These are phyloP conservation scores for Aspergillus latus DNA, from an alignment of 2,329 filamentous ascomycete species.

Conservation along the genomic window DNA sequence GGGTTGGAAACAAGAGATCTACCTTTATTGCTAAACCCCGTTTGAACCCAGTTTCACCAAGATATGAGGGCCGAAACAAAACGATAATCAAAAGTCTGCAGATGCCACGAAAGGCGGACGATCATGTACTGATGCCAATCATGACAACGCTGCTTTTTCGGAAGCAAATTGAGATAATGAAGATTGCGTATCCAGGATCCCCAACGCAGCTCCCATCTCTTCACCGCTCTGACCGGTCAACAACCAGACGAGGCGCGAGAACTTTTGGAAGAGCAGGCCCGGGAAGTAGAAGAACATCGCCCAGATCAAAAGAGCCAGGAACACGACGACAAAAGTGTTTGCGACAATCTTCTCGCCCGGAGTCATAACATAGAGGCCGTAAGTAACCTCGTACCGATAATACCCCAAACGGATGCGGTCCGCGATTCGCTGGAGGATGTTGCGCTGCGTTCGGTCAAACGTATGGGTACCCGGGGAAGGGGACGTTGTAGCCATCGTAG, in stretches of 20 bases:
- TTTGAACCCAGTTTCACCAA: slow-evolving; percentile 12
- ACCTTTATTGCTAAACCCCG: slow-evolving; percentile 9
- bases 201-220: slow-evolving; percentile 29
- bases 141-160: slow-evolving; percentile 15
- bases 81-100: slow-evolving; percentile 3
- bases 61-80: slow-evolving; percentile 6
- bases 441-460: slow-evolving; percentile 22
- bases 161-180: slow-evolving; percentile 19
- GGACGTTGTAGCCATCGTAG: slow-evolving; percentile 24
- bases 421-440: slow-evolving; percentile 29
- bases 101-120: background rate
- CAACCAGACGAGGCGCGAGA: slow-evolving; percentile 37
- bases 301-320: slow-evolving; percentile 38
- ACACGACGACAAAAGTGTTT: slow-evolving; percentile 41
- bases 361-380: slow-evolving; percentile 46
- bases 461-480: slow-evolving; percentile 15
- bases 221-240: slow-evolving; percentile 38
- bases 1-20: background rate
- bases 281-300: slow-evolving; percentile 40
- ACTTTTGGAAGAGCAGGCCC: slow-evolving; percentile 37
- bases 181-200: slow-evolving; percentile 28
- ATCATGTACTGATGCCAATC: slow-evolving; percentile 3
- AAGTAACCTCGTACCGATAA: slow-evolving; percentile 50
- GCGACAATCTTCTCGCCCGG: slow-evolving; percentile 44
- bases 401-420: slow-evolving; percentile 43